These are phyloP conservation scores for Exidia glandulosa DNA, from an alignment of 768 basidiomycete genomes.

Conservation along the genomic window DNA sequence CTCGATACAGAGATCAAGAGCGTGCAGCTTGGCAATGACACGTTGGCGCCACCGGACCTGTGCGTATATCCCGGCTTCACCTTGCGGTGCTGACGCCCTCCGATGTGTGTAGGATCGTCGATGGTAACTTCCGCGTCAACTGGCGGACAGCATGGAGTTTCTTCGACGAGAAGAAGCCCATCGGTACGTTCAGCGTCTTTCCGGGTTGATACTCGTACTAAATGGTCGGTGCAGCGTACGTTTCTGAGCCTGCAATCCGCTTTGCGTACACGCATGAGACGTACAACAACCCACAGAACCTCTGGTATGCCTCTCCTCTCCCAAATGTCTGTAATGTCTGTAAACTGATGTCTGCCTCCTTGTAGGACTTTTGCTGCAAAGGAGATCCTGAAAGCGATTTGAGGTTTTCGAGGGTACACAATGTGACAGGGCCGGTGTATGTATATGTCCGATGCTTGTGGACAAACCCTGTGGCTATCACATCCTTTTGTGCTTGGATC, in stretches of 20 bases:
- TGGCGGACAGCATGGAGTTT: conserved; percentile 42
- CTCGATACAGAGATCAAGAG: neutral
- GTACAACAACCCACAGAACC: conserved; percentile 51
- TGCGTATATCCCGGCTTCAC: conserved; percentile 20
- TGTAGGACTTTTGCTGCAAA: no score
- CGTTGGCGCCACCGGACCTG: conserved; percentile 11
- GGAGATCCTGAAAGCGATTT: no score
- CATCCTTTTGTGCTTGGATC: no score
- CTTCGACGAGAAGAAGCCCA: conserved; percentile 26
- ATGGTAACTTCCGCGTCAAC: conserved; percentile 34
- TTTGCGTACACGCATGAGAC: conserved; percentile 53
- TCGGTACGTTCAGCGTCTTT: conserved; percentile 23
- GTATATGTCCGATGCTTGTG: no score
- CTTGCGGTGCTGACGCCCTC: conserved; percentile 11
- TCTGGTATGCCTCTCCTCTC: no score
- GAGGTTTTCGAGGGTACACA: no score
- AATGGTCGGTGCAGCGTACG: neutral
- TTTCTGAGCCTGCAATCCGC: conserved; percentile 27
- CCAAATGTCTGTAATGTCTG: no score
- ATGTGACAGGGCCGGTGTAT: no score
- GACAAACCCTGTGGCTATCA: no score
- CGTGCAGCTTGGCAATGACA: conserved; percentile 1
- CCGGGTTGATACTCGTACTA: neutral
- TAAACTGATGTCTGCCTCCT: no score
- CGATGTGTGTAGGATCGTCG: conserved; percentile 5